Percentiles rank a stretch among this genome's conserved stretches.
Conservation (phyloP, 2,329 filamentous ascomycete genomes). For the Xylariaceae sp. region DNA sequence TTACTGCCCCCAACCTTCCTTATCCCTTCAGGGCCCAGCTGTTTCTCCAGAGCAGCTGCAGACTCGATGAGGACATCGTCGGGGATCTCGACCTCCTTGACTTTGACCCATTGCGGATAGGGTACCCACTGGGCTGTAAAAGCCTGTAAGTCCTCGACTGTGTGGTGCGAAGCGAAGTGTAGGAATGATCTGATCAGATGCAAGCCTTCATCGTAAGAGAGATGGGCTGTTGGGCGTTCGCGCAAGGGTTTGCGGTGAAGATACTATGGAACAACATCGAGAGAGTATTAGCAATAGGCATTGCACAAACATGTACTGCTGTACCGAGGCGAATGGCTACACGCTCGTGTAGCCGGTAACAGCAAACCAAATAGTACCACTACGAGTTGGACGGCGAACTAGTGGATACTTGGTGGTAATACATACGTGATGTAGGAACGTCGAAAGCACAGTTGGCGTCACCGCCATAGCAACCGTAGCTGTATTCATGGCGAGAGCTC, state of each 20-base stretch:
- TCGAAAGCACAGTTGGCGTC: slow-evolving; percentile 81
- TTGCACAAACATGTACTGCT: too few relatives aligned
- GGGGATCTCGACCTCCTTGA: slow-evolving; percentile 63
- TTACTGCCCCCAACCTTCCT: slow-evolving; percentile 70
- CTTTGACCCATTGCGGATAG: slow-evolving; percentile 79
- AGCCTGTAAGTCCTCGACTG: slow-evolving; percentile 85
- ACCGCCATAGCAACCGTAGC: slow-evolving; percentile 77
- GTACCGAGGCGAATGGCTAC: too few relatives aligned
- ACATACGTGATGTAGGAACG: slow-evolving; percentile 78
- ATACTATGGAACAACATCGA: slow-evolving; percentile 55
- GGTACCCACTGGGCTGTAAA: slow-evolving; percentile 93
- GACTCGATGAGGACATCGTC: slow-evolving; percentile 58
- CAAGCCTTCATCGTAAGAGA: slow-evolving; percentile 91
- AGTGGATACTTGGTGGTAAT: background rate
- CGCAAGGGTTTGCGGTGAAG: slow-evolving; percentile 69
- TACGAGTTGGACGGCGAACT: background rate
- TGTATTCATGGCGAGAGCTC: slow-evolving; percentile 47
- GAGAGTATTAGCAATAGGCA: too few relatives aligned
- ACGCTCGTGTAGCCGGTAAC: slow-evolving; percentile 13
- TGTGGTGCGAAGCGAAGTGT: slow-evolving; percentile 76
- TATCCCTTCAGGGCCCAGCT: slow-evolving; percentile 74
- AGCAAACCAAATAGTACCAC: slow-evolving; percentile 11
- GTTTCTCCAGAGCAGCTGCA: slow-evolving; percentile 60
- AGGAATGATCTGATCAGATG: slow-evolving; percentile 84
- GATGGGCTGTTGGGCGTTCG: slow-evolving; percentile 79